A percentile compares a stretch with the other conserved stretches of the same genome.
Evolutionary conservation across 2,329 filamentous ascomycete genomes (phyloP).

Genomic region (Ascomycota sp.): DNA sequence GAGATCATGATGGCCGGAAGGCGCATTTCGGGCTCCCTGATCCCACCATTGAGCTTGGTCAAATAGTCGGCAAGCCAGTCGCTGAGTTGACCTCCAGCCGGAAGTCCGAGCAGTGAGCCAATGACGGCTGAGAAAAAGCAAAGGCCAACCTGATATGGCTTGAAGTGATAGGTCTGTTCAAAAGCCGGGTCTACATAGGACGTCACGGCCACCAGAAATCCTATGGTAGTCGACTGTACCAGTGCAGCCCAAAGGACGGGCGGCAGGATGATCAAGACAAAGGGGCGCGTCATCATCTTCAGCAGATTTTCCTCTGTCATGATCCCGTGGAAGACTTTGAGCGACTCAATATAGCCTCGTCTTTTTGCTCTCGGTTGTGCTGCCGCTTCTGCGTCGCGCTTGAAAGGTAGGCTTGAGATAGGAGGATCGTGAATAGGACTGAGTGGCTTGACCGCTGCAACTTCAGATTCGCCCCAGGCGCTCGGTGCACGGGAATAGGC

Average conservation of each 20-base stretch:
- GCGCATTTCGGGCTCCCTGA: slow-evolving; percentile 38
- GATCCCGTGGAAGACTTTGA: slow-evolving; percentile 18
- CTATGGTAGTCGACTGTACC: slow-evolving; percentile 30
- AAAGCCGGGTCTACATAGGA: slow-evolving; percentile 28
- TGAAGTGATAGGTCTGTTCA: slow-evolving; percentile 18
- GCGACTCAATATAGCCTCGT: slow-evolving; percentile 11
- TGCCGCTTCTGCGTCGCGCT: slow-evolving; percentile 4
- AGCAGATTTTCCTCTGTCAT: slow-evolving; percentile 23
- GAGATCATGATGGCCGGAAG: slow-evolving; percentile 29
- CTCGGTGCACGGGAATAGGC: slow-evolving; percentile 19
- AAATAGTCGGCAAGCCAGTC: slow-evolving; percentile 25
- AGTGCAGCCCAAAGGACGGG: slow-evolving; percentile 32
- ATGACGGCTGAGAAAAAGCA: slow-evolving; percentile 26
- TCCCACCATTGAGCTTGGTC: slow-evolving; percentile 28
- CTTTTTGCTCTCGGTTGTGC: not conserved
- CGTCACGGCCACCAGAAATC: slow-evolving; percentile 30
- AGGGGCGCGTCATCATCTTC: slow-evolving; percentile 25
- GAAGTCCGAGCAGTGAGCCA: slow-evolving; percentile 25
- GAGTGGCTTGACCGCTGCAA: too few species aligned
- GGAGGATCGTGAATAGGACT: slow-evolving; percentile 1
- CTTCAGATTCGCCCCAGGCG: not conserved
- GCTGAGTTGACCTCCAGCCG: slow-evolving; percentile 23
- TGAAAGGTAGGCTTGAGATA: slow-evolving; percentile 1
- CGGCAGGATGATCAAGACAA: slow-evolving; percentile 26
- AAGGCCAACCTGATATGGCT: slow-evolving; percentile 24